Evolutionary conservation across 257 asterid species (phyloP).

Genomic region (Coffea canephora): DNA sequence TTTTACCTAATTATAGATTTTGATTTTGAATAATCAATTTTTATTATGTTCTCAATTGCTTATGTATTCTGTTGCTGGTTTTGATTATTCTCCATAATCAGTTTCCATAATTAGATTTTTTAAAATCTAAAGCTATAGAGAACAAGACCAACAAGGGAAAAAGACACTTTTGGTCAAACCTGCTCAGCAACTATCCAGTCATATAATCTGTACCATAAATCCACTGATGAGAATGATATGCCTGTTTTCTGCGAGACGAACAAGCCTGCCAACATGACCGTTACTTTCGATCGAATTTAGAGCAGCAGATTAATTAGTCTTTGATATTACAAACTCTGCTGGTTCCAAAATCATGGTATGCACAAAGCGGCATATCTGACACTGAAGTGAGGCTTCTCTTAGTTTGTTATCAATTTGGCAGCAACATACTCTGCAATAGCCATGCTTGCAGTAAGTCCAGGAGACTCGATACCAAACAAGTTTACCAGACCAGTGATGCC

Average conservation of each 20-base stretch:
- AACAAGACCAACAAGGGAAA: neutral
- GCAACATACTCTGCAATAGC: slow-evolving; percentile 81
- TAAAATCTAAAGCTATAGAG: no score
- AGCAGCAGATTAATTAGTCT: neutral
- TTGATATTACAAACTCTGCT: neutral
- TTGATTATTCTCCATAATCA: no score
- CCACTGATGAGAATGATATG: neutral
- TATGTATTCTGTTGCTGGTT: no score
- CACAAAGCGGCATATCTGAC: neutral
- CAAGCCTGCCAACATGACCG: neutral
- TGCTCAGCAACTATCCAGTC: neutral
- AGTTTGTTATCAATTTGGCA: slow-evolving; percentile 27
- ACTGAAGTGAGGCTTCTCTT: neutral
- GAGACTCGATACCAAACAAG: slow-evolving; percentile 87
- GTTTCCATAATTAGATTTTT: no score
- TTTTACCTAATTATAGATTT: no score
- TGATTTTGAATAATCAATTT: no score
- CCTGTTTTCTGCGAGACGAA: neutral
- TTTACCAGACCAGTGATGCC: slow-evolving; percentile 60
- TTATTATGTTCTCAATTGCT: no score
- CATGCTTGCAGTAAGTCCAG: slow-evolving; percentile 75
- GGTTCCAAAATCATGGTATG: neutral
- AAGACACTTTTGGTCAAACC: neutral
- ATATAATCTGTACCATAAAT: no score
- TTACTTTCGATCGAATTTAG: neutral